phyloP scores from a whole-genome alignment of 352 stramenopile species.

The Phytophthora fragariaefolia region DNA sequence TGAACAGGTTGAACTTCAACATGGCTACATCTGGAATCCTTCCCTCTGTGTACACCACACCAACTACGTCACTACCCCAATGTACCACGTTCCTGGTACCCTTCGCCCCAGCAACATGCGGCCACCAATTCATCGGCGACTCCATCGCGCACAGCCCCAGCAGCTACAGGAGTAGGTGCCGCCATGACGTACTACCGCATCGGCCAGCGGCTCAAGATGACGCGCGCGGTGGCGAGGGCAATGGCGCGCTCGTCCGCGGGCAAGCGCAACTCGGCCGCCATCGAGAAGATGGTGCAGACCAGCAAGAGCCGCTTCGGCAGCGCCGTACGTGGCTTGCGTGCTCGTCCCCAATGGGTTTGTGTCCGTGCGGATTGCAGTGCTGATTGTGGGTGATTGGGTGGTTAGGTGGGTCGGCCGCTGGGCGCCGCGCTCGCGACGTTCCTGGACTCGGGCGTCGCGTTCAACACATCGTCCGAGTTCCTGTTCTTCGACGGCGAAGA shows the following conservation, averaged over 20 bases:
- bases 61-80: neutral
- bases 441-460: conserved; percentile 61
- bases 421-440: conserved; percentile 51
- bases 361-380: neutral
- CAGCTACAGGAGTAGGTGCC: conserved; percentile 10
- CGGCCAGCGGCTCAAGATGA: conserved; percentile 68
- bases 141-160: conserved; percentile 10
- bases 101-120: conserved; percentile 1
- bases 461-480: conserved; percentile 67
- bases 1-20: conserved; percentile 4
- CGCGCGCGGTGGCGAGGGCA: conserved; percentile 62
- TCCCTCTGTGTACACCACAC: conserved; percentile 2
- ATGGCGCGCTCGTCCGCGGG: conserved; percentile 65
- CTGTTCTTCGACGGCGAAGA: conserved; percentile 84
- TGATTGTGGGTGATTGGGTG: conserved; percentile 5
- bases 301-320: conserved; percentile 72
- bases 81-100: conserved; percentile 19
- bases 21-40: conserved; percentile 20
- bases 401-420: conserved; percentile 58
- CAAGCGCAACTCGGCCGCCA: conserved; percentile 48
- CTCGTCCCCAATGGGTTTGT: neutral
- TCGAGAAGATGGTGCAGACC: conserved; percentile 70
- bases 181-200: conserved; percentile 79
- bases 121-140: conserved; percentile 28
- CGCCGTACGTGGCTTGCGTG: conserved; percentile 49